Percentiles rank a stretch among this genome's conserved stretches.
Evolutionary conservation across 192 early-diverging fungal genomes (phyloP).

Genomic region (Rhizoclosmatium sp.): DNA sequence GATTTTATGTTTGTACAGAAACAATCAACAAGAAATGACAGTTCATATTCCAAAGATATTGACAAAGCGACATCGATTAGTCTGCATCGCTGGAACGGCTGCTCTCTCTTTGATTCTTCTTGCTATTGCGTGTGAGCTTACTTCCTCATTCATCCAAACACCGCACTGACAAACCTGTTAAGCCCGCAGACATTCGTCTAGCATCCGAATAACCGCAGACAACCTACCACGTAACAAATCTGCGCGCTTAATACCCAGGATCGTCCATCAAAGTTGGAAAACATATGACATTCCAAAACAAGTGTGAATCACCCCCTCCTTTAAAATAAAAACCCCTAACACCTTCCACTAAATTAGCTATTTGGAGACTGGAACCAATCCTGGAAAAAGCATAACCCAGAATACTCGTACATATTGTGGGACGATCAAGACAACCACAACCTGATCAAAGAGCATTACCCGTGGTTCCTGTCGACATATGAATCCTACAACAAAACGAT

Average conservation of each 20-base stretch:
- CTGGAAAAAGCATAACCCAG: constrained; percentile 17
- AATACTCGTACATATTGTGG: constrained; percentile 39
- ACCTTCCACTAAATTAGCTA: background rate
- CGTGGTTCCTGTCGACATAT: constrained; percentile 49
- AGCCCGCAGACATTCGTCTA: too few species aligned
- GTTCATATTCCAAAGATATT: too few species aligned
- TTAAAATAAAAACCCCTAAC: background rate
- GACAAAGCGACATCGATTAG: too few species aligned
- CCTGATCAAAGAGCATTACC: constrained; percentile 42
- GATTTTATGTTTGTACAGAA: background rate
- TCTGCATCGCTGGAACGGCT: too few species aligned
- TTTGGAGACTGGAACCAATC: constrained; percentile 15
- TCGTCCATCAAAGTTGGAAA: constrained; percentile 16
- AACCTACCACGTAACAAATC: too few species aligned
- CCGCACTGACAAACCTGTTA: too few species aligned
- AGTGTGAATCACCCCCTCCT: background rate
- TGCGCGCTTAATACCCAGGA: background rate
- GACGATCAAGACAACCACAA: constrained; percentile 39
- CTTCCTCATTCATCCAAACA: too few species aligned
- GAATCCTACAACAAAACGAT: constrained; percentile 32
- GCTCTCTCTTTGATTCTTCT: too few species aligned
- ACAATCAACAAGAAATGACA: too few species aligned
- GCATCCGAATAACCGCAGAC: too few species aligned
- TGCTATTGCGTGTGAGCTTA: too few species aligned
- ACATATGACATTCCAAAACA: background rate